These are phyloP conservation scores for Aurantiochytrium sp. DNA, from an alignment of 108 stramenopile species.

Conservation along the genomic window DNA sequence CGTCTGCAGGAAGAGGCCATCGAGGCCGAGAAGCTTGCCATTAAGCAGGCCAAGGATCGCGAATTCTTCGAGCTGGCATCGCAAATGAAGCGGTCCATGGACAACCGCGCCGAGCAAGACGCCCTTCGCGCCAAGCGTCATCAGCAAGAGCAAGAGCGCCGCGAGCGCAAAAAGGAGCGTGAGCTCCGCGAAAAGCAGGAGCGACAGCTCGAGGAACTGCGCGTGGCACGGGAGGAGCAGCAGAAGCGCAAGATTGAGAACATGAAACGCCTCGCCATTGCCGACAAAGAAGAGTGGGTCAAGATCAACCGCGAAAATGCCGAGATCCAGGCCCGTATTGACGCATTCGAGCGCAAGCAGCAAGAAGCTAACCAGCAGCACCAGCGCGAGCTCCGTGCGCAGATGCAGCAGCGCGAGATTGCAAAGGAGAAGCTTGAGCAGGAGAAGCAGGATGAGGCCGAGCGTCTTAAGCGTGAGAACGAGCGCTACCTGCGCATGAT, in stretches of 20 bases:
- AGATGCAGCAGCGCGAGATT: not conserved
- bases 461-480: not conserved
- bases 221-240: not conserved
- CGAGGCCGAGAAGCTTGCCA: conserved; percentile 8
- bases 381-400: not conserved
- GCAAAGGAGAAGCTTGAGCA: not conserved
- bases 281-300: conserved; percentile 13
- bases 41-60: not conserved
- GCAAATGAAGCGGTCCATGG: conserved; percentile 10
- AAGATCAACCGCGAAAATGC: conserved; percentile 18
- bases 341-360: conserved; percentile 21
- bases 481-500: conserved; percentile 11
- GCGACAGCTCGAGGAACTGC: not conserved
- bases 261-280: not conserved
- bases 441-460: not conserved
- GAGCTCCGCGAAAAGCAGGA: conserved; percentile 17
- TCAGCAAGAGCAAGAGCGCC: not conserved
- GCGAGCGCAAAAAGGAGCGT: not conserved
- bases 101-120: conserved; percentile 15
- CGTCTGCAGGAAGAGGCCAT: conserved; percentile 7
- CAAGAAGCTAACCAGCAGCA: not conserved
- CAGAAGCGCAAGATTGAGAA: conserved; percentile 10
- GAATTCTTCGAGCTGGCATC: conserved; percentile 22
- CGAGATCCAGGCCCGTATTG: conserved; percentile 14
- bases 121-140: conserved; percentile 16